Evolutionary conservation across 2,329 filamentous ascomycete genomes (phyloP), one percentile per base, ranked within the genome.

Genomic region (Neonectria ditissima): DNA sequence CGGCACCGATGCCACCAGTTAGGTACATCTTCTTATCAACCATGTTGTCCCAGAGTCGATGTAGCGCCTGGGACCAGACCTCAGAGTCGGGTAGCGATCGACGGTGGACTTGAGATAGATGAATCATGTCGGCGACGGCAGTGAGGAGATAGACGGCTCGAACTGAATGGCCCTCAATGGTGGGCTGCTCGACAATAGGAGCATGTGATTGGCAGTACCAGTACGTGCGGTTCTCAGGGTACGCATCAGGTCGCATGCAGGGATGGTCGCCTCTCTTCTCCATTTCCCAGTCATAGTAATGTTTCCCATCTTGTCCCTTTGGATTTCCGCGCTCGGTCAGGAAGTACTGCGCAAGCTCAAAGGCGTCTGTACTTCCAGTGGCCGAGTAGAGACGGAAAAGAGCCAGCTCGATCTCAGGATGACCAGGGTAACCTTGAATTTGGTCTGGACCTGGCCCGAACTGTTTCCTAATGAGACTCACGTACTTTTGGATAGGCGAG

Each of bases 21-120:
- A 88, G 71, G 61, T 88, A 90, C 83, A 89, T 87, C 71, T 89
- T 90, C 59, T 81, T 82, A 43, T 86, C 79, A 0, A 87, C 82
- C 85, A 89, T 89, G 65, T 89, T 88, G 32, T 81, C 73, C 87
- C 87, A 90, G 4, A 89, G 75, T 8, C 81, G 76, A 24, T 78
- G 72, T 0, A 89, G 68, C 2, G 85, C 78, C 0, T 73, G 70
- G 16, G 76, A 63, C 68, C 81, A 81, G 2, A 57, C 44, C 20
- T 63, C 13, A 1, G 43, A 55, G 7, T 24, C 75, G 68, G 11
- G 70, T 37, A 52, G 16, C 71, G 24, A 48, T 74, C 60, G 16
- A 67, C 62, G 4, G n/a, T 26, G 56, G 18, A 24, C 60, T n/a
- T 77, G 72, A 87, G 87, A 69, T 9, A 69, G 45, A 39, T 59